Conservation (phyloP, 2,329 filamentous ascomycete species). For the Curvularia sp. region DNA sequence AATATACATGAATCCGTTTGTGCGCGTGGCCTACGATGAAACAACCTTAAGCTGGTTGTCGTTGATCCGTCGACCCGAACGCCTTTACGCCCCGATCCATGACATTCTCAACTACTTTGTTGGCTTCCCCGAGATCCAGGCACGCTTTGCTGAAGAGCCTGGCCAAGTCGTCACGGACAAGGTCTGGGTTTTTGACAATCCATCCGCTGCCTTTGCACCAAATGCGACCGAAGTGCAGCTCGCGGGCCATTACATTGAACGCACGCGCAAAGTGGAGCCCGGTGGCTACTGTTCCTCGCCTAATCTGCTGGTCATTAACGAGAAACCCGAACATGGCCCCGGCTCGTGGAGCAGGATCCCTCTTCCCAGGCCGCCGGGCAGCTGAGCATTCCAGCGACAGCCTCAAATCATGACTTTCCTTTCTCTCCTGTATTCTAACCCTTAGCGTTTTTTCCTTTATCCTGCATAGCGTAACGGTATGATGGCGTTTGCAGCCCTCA, state of each 20-base stretch:
- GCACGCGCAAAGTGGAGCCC: constrained; percentile 55
- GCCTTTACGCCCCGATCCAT: constrained; percentile 67
- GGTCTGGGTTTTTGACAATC: constrained; percentile 57
- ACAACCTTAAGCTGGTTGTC: constrained; percentile 65
- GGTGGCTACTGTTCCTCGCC: constrained; percentile 65
- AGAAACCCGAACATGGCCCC: constrained; percentile 40
- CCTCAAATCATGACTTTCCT: constrained; percentile 8
- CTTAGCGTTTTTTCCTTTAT: constrained; percentile 10
- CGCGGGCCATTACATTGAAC: constrained; percentile 44
- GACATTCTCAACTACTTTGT: constrained; percentile 63
- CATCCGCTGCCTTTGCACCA: constrained; percentile 28
- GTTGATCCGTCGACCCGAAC: constrained; percentile 69
- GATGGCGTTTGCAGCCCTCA: constrained; percentile 6
- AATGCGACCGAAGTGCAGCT: constrained; percentile 37
- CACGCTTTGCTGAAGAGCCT: constrained; percentile 64
- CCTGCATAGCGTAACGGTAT: constrained; percentile 16
- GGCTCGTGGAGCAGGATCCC: constrained; percentile 45
- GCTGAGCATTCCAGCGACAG: constrained; percentile 14
- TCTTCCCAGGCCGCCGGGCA: constrained; percentile 30
- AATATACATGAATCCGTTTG: constrained; percentile 77
- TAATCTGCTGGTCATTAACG: constrained; percentile 59
- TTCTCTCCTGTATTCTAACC: constrained; percentile 20
- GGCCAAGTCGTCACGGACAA: constrained; percentile 62
- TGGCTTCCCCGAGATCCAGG: constrained; percentile 66
- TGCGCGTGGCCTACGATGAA: constrained; percentile 72